These are phyloP conservation scores for Chaetomium sp. DNA, from an alignment of 2,329 filamentous ascomycete species.

Conservation along the genomic window DNA sequence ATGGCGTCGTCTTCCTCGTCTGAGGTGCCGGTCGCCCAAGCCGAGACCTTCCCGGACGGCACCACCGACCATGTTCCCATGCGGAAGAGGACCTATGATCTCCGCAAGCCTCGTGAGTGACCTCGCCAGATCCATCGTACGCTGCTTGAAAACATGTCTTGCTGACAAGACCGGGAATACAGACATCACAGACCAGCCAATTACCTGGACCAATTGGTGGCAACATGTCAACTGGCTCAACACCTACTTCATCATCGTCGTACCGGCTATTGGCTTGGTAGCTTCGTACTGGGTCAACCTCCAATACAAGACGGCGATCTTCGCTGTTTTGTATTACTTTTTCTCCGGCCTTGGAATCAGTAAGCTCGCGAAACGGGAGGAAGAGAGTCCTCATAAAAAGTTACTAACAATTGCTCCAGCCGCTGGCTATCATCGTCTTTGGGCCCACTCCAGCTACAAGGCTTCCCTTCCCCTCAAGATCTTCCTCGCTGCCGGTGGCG, in stretches of 20 bases:
- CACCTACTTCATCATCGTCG: constrained; percentile 68
- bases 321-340: constrained; percentile 74
- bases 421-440: constrained; percentile 70
- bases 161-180: constrained; percentile 3
- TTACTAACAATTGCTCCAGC: constrained; percentile 9
- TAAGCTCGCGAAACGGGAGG: constrained; percentile 33
- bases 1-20: constrained; percentile 35
- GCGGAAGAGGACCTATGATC: constrained; percentile 42
- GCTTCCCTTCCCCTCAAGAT: constrained; percentile 69
- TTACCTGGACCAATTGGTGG: constrained; percentile 79
- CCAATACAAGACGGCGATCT: constrained; percentile 63
- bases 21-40: constrained; percentile 30
- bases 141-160: neutral
- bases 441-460: constrained; percentile 81
- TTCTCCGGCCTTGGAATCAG: constrained; percentile 76
- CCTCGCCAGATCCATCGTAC: neutral
- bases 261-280: constrained; percentile 68
- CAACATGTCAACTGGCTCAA: constrained; percentile 95
- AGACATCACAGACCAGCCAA: constrained; percentile 73
- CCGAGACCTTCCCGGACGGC: constrained; percentile 44
- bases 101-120: constrained; percentile 57
- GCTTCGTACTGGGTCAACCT: constrained; percentile 74
- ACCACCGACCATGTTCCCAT: constrained; percentile 50
- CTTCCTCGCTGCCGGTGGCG: constrained; percentile 74
- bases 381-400: neutral